phyloP scores from a whole-genome alignment of 495 filamentous ascomycete genomes.

The Aspergillus diversus region DNA sequence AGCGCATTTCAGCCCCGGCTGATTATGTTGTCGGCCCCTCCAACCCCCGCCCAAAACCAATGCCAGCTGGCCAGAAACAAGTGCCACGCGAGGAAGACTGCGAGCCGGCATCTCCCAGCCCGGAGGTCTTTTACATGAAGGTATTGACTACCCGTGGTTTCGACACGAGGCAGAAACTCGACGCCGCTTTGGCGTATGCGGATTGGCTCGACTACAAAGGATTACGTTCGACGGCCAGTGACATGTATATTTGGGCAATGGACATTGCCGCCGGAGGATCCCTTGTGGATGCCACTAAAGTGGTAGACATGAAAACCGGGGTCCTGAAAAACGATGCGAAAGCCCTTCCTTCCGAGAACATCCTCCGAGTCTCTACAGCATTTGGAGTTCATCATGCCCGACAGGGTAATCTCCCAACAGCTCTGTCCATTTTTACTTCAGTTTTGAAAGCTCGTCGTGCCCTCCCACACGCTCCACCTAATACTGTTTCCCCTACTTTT shows the following conservation, averaged over 20 bases:
- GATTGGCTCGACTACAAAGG: slow-evolving; percentile 82
- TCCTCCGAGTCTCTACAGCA: slow-evolving; percentile 74
- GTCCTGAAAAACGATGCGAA: slow-evolving; percentile 58
- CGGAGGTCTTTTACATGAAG: slow-evolving; percentile 75
- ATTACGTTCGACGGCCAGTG: slow-evolving; percentile 58
- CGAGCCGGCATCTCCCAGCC: slow-evolving; percentile 61
- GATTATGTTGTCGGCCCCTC: slow-evolving; percentile 77
- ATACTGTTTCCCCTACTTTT: slow-evolving; percentile 38
- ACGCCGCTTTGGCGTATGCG: slow-evolving; percentile 79
- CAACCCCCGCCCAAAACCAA: slow-evolving; percentile 76
- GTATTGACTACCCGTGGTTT: slow-evolving; percentile 79
- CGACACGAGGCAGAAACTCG: slow-evolving; percentile 69
- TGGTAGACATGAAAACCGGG: slow-evolving; percentile 64
- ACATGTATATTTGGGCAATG: slow-evolving; percentile 73
- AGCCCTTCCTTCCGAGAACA: slow-evolving; percentile 64
- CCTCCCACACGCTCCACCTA: slow-evolving; percentile 34
- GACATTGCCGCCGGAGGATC: slow-evolving; percentile 64
- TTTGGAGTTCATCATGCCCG: slow-evolving; percentile 77
- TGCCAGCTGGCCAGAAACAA: slow-evolving; percentile 58
- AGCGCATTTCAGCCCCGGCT: slow-evolving; percentile 65
- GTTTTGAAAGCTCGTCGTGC: slow-evolving; percentile 72
- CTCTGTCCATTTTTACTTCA: slow-evolving; percentile 86
- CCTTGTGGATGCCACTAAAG: slow-evolving; percentile 42
- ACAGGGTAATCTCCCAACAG: slow-evolving; percentile 59
- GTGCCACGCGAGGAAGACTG: slow-evolving; percentile 74